Evolutionary conservation across 2,329 filamentous ascomycete genomes (phyloP).

Genomic region (Hypoxylon sp.): DNA sequence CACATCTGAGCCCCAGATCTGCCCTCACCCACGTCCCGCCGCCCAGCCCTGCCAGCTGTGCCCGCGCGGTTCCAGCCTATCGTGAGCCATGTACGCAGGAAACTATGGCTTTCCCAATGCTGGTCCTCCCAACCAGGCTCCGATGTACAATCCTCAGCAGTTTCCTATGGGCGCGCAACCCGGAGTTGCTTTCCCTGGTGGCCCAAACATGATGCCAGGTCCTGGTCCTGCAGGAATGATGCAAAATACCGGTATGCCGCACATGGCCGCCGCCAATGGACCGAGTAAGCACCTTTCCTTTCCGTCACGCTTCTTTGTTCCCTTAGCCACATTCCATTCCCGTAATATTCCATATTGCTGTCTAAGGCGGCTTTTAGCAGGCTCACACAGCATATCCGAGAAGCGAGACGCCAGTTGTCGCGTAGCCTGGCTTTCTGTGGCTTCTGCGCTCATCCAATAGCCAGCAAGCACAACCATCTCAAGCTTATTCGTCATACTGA

Average conservation of each 20-base stretch:
- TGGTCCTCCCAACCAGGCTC: slow-evolving; percentile 55
- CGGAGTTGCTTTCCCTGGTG: slow-evolving; percentile 60
- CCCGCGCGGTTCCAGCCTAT: slow-evolving; percentile 49
- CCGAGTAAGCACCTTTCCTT: slow-evolving; percentile 64
- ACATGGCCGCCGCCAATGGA: slow-evolving; percentile 68
- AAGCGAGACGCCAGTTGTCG: slow-evolving; percentile 27
- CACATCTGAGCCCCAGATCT: slow-evolving; percentile 49
- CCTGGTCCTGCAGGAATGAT: slow-evolving; percentile 70
- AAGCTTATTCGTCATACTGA: slow-evolving; percentile 32
- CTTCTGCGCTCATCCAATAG: slow-evolving; percentile 34
- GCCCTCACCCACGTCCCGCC: slow-evolving; percentile 45
- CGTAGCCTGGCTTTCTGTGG: slow-evolving; percentile 20
- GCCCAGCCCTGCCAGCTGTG: slow-evolving; percentile 51
- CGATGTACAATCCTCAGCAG: slow-evolving; percentile 71
- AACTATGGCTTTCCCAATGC: slow-evolving; percentile 68
- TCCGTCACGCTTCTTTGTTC: slow-evolving; percentile 41
- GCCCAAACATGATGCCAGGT: slow-evolving; percentile 68
- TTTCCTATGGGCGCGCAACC: slow-evolving; percentile 66
- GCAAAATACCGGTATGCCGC: slow-evolving; percentile 70
- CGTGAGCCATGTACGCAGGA: slow-evolving; percentile 66
- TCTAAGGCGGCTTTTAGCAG: slow-evolving; percentile 34
- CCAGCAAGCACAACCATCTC: slow-evolving; percentile 35
- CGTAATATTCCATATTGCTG: slow-evolving; percentile 35
- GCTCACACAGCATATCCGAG: slow-evolving; percentile 24
- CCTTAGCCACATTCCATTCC: slow-evolving; percentile 35